Base-by-base conservation (phyloP, 352 stramenopile species). In the Nothophytophthora sp. region DNA sequence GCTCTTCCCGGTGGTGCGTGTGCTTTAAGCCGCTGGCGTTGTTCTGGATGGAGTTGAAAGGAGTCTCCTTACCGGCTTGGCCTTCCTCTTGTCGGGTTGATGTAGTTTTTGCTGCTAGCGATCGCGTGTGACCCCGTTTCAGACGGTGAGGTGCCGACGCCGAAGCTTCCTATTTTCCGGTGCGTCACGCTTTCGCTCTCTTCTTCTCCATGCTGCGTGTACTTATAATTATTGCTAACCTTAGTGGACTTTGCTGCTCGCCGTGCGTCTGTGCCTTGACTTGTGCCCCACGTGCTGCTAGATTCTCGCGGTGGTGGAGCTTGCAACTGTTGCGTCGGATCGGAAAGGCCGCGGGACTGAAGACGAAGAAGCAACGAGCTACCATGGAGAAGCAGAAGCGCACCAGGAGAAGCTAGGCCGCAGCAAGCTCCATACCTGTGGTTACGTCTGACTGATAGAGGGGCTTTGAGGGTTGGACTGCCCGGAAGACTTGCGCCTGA, bases 301-400 rank as follows among this genome's bases (percentile, higher is more conserved):
- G 81, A 1, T 90, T 90, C 48, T 95, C 85, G 18, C 66, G 78
- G 0, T 93, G 82, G 85, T 87, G 81, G 70, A 95, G 73, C 23
- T 73, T 95, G 34, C 82, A 92, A 50, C 59, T 95, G 24, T 42
- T 95, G 33, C 82, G 85, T 33, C 79, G 81, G 19, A 82, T 95
- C 16, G 84, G 85, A 18, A 90, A 92, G 35, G 76, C 78, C 9
- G 89, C 81, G 5, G 81, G 81, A 9, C 51, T 92, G 15, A 76
- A 92, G 55, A 86, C 78, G 2, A 90, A 87, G 62, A 89, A 89
- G 67, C 67, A 85, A 16, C 60, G 56, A 27, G 19, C 32, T 20
- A 43, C 33, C n/a, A 57, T 63, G 48, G 56, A 70, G 33, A 68
- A 67, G 24, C 66, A 70, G 29, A 62, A 55, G 13, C 52, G 43